Conservation (phyloP, 1,284 basidiomycete genomes). For the Melampsora medusae region DNA sequence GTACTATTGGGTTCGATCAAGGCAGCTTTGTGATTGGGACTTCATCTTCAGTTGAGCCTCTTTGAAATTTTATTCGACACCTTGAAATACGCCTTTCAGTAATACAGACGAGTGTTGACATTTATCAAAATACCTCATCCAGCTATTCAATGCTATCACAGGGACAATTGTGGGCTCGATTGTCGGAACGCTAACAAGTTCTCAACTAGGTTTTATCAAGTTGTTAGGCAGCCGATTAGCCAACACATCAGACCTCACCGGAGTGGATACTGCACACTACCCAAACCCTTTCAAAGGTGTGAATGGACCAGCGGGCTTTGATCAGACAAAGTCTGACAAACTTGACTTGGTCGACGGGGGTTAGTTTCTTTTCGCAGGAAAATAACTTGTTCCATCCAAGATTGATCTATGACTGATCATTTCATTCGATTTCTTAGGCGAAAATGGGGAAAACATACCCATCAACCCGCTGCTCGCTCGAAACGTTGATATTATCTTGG, state of each 20-base stretch:
- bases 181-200: conserved; percentile 45
- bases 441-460: conserved; percentile 57
- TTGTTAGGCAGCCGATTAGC: background rate
- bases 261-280: conserved; percentile 6
- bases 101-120: background rate
- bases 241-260: background rate
- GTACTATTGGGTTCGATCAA: conserved; percentile 35
- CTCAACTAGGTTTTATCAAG: background rate
- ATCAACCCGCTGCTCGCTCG: conserved; percentile 65
- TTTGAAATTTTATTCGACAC: conserved; percentile 46
- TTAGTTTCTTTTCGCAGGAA: conserved; percentile 49
- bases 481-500: conserved; percentile 67
- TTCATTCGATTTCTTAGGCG: background rate
- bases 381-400: background rate
- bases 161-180: conserved; percentile 50
- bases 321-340: conserved; percentile 50
- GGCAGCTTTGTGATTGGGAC: conserved; percentile 29
- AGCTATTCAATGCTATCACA: conserved; percentile 24
- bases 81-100: background rate
- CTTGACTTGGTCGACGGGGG: conserved; percentile 60
- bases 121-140: background rate
- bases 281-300: conserved; percentile 45
- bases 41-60: conserved; percentile 22
- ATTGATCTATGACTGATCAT: background rate
- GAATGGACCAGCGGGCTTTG: conserved; percentile 38